Base-by-base conservation (phyloP, 495 filamentous ascomycete species). In the Hapsidospora chrysogenum region DNA sequence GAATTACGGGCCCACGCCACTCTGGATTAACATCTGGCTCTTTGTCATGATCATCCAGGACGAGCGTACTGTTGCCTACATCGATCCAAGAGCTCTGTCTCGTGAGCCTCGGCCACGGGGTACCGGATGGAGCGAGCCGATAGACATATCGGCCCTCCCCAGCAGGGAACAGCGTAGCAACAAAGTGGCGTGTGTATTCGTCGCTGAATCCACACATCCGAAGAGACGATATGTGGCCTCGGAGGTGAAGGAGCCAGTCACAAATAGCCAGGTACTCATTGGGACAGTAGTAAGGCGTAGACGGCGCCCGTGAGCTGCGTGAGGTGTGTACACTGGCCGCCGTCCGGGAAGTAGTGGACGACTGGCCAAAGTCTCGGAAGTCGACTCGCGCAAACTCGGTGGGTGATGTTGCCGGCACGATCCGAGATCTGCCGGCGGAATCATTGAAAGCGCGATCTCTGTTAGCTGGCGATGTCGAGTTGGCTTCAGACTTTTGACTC, bases 181-280 rank as follows among this genome's bases (percentile, higher is more conserved):
- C 28, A 11, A 54, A 21, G 9, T 38, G 31, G 19, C 23, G 25
- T 1, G 48, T 32, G 13, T 47, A 53, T 11, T 5, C 17, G 15
- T 45, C 42, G 26, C 27, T 37, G 21, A 44, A 37, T 14, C 50
- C 52, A 8, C 42, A 40, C 1, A 56, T 39, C 35, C 44, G 45
- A 9, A 50, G 27, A 18, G 29, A 36, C 17, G 40, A 41, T 17
- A 53, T 36, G 15, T 42, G 28, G 15, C 37, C 36, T 11, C 32
- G 31, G 9, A 56, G 45, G 3, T 18, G 20, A 13, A 37, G 42
- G 19, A 56, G 36, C 8, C 46, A 44, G 17, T 47, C 40, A 18
- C 49, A 46, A 4, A 49, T 30, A 8, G 31, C 14, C 10, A 52
- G 41, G 22, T 48, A 33, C 13, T 29, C 21, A 17, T 44, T 35